Evolutionary conservation across 2,329 filamentous ascomycete genomes (phyloP).

Genomic region (Fusarium sarcochroum): DNA sequence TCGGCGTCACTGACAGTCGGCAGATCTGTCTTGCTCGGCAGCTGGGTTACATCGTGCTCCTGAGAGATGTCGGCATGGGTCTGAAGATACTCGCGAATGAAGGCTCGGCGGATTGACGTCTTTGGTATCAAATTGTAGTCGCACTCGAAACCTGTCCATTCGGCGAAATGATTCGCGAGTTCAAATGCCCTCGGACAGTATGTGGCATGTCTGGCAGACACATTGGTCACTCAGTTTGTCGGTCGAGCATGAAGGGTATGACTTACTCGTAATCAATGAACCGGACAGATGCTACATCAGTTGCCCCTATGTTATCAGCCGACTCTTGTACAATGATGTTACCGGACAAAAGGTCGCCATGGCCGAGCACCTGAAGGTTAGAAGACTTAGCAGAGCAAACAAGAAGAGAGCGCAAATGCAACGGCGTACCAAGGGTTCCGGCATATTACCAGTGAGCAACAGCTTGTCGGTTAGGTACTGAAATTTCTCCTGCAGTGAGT

Average conservation of each 20-base stretch:
- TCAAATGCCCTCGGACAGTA: conserved; percentile 44
- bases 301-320: not conserved
- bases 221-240: not conserved
- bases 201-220: conserved; percentile 37
- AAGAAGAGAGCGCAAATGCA: not conserved
- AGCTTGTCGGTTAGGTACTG: conserved; percentile 28
- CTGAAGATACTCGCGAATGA: conserved; percentile 38
- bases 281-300: conserved; percentile 28
- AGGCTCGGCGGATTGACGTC: conserved; percentile 32
- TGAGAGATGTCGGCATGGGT: conserved; percentile 11
- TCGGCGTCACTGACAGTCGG: conserved; percentile 24
- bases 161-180: conserved; percentile 44
- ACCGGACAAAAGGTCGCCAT: conserved; percentile 41
- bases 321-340: conserved; percentile 42
- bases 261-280: conserved; percentile 47
- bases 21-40: conserved; percentile 3
- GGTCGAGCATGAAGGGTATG: not conserved
- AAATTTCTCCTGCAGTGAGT: conserved; percentile 28
- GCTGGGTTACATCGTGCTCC: conserved; percentile 5
- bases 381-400: not conserved
- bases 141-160: conserved; percentile 43
- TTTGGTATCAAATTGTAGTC: conserved; percentile 35
- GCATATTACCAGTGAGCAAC: conserved; percentile 13
- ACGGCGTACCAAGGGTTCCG: conserved; percentile 36
- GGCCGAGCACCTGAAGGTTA: conserved; percentile 35